These are phyloP conservation scores for Letharia columbiana DNA, from an alignment of 495 filamentous ascomycete species.

Conservation along the genomic window DNA sequence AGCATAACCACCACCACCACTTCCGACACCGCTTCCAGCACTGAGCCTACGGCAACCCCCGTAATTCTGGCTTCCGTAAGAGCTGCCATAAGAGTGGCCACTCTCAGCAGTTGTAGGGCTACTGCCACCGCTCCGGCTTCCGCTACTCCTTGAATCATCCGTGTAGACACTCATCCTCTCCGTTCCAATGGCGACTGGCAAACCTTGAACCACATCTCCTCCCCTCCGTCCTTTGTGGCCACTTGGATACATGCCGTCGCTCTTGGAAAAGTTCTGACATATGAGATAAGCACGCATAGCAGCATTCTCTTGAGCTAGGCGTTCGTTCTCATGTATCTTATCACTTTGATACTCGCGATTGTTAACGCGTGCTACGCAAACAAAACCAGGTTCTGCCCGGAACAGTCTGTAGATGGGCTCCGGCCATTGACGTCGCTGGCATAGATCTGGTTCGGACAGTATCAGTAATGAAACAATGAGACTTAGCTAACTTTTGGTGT, in stretches of 20 bases:
- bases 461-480: slow-evolving; percentile 1
- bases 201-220: slow-evolving; percentile 72
- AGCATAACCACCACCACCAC: slow-evolving; percentile 9
- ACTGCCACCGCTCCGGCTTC: slow-evolving; percentile 47
- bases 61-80: slow-evolving; percentile 22
- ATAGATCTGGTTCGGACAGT: slow-evolving; percentile 64
- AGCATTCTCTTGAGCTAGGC: slow-evolving; percentile 83
- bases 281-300: slow-evolving; percentile 97
- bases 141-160: slow-evolving; percentile 42
- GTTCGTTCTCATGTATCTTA: slow-evolving; percentile 67
- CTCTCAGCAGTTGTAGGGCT: slow-evolving; percentile 47
- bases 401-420: slow-evolving; percentile 86
- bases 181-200: slow-evolving; percentile 65
- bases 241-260: slow-evolving; percentile 81
- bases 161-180: slow-evolving; percentile 40
- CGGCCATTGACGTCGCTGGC: slow-evolving; percentile 89
- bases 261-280: slow-evolving; percentile 96
- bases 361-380: slow-evolving; percentile 90
- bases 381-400: slow-evolving; percentile 58
- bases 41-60: slow-evolving; percentile 14
- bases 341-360: slow-evolving; percentile 94
- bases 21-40: slow-evolving; percentile 14
- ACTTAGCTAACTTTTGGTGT: neutral
- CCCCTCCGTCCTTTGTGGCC: slow-evolving; percentile 49
- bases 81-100: slow-evolving; percentile 23